Base-by-base conservation (phyloP, 2,329 filamentous ascomycete genomes). In the Beauveria sp. region DNA sequence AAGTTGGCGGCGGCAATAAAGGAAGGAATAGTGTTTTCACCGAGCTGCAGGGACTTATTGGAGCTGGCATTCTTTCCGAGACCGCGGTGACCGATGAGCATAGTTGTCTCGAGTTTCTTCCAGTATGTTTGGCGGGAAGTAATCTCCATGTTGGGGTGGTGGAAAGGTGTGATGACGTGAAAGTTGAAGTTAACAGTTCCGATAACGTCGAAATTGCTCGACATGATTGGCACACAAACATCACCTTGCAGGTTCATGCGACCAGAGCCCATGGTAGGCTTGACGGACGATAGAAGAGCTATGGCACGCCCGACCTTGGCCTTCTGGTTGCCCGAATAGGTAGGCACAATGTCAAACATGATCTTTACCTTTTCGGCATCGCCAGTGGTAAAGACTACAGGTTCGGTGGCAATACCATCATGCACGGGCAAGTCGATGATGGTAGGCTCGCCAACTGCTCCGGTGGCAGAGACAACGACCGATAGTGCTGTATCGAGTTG, bases 131-230 rank as follows among this genome's bases (percentile, higher is more conserved):
- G 90, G 62, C 92, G 84, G 42, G 91, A 90, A 1, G 89, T 95
- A 65, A 98, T 87, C 61, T 90, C 89, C 88, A 99, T 95, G 63
- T 96, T 96, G 7, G 91, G 91, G 72, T 98, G 95, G 20, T 86
- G 84, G 75, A 99, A 99, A 0, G 95, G 93, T 0, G 91, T 98
- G 67, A 99, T 92, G 69, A 98, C 85, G 38, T 96, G 78, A 72
- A 98, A 98, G 73, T 97, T 97, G 80, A 99, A 99, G 69, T 96
- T 96, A 66, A 99, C 90, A 0, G 88, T 86, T 18, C 95, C 96
- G 66, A 99, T 97, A 10, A 98, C 87, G 63, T 98, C 93, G 40
- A 98, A 78, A 63, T 83, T 90, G 42, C 87, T 87, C 38, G 90
- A 90, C 69, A 98, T 83, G 64, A 99, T 95, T 0, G 95, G 95